Base-by-base conservation (phyloP, 2,329 filamentous ascomycete species). In the Monosporascus sp. region DNA sequence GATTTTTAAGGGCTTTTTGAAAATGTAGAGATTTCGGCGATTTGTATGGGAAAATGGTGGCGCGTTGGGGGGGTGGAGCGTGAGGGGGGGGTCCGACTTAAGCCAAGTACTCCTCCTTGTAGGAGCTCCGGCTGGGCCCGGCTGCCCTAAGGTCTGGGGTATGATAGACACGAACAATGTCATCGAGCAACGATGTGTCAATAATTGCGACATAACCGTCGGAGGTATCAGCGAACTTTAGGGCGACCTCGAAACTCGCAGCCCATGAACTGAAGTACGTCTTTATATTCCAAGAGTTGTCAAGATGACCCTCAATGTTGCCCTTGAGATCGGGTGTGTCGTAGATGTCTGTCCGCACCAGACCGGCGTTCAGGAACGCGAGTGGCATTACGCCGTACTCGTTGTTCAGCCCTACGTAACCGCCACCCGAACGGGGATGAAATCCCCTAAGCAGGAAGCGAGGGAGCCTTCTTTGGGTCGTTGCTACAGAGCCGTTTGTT, bases 221-320 rank as follows among this genome's bases (percentile, higher is more conserved):
- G 37, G 22, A 17, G 17, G 14, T 3, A 17, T 6, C 22, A 11
- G 49, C 37, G 45, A 25, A 37, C 17, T 17, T 11, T 20, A 27
- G 22, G 1, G 27, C 39, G 5, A 22, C 3, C 9, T 43, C 17
- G 39, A 50, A 50, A 17, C 37, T 22, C 14, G 39, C 39, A 9
- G 39, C 37, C 49, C 39, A 50, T 6, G 49, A 50, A 43, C 39
- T 50, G 38, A 50, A 46, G 27, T 45, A 37, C 11, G 39, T 45
- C 5, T 50, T 45, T 31, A 50, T 43, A 31, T 24, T 3, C 17
- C 49, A 9, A 43, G 20, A 17, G 22, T 15, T 20, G 25, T 6
- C 2, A 15, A 45, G 43, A 27, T 45, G 15, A 6, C 24, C 20
- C 3, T 25, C 14, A 24, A 45, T 27, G 20, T 27, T 45, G 3